Conservation (phyloP, 2,329 filamentous ascomycete genomes). For the Calcarisporium arbuscula region DNA sequence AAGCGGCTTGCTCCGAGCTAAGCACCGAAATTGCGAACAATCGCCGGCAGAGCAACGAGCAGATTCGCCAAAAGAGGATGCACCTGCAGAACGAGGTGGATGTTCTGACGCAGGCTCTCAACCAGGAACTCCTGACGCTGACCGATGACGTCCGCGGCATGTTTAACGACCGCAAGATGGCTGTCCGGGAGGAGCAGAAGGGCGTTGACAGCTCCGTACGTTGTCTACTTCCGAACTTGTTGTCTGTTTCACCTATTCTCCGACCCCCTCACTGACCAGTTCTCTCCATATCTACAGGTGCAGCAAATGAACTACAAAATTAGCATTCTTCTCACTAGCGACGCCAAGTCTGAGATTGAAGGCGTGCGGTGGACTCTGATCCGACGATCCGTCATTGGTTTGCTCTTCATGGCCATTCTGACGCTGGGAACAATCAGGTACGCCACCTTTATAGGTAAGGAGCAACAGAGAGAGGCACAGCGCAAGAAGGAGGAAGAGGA, state of each 20-base stretch:
- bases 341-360: constrained; percentile 88
- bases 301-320: constrained; percentile 97
- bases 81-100: constrained; percentile 94
- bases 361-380: constrained; percentile 81
- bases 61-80: constrained; percentile 74
- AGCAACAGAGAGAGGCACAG: constrained; percentile 41
- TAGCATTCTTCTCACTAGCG: constrained; percentile 80
- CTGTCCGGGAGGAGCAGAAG: constrained; percentile 81
- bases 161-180: constrained; percentile 95
- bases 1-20: constrained; percentile 87
- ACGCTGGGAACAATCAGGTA: constrained; percentile 55
- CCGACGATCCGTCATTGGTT: constrained; percentile 55
- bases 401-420: constrained; percentile 58
- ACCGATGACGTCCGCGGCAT: constrained; percentile 92
- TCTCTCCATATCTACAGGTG: constrained; percentile 43
- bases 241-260: not conserved
- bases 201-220: constrained; percentile 71
- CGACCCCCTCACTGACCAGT: not conserved
- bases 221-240: constrained; percentile 11
- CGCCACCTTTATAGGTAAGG: constrained; percentile 47
- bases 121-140: constrained; percentile 72
- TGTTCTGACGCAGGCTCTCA: constrained; percentile 76
- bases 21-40: constrained; percentile 79
- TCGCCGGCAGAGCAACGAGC: constrained; percentile 69
- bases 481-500: constrained; percentile 37